Percentiles rank a stretch among this genome's conserved stretches.
Evolutionary conservation across 106 monocot genomes (phyloP).

Genomic region (Narthecium ossifragum): DNA sequence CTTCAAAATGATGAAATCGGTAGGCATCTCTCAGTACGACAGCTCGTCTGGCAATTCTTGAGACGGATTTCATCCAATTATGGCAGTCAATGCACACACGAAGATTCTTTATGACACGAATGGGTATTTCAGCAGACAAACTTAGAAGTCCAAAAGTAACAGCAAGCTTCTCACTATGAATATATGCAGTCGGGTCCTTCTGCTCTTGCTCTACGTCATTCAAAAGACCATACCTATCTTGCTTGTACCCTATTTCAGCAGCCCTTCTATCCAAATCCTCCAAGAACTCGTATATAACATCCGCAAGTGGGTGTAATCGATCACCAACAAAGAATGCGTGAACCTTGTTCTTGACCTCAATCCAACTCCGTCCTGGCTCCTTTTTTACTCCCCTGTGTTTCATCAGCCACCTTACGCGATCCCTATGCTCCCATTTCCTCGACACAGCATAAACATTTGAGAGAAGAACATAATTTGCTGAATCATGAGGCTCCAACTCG

Average conservation of each 20-base stretch:
- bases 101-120: conserved; percentile 80
- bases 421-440: conserved; percentile 44
- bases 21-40: conserved; percentile 68
- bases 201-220: conserved; percentile 51
- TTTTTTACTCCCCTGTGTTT: conserved; percentile 68
- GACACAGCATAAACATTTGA: conserved; percentile 70
- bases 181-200: conserved; percentile 31
- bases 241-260: conserved; percentile 46
- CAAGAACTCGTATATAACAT: conserved; percentile 43
- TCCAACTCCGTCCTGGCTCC: conserved; percentile 79
- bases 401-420: conserved; percentile 52
- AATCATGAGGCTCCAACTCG: conserved; percentile 69
- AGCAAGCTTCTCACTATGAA: conserved; percentile 88
- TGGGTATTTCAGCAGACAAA: conserved; percentile 36
- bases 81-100: conserved; percentile 81
- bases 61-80: conserved; percentile 74
- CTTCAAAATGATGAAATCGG: conserved; percentile 88
- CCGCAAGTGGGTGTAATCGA: conserved; percentile 33
- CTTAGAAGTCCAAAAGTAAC: conserved; percentile 69
- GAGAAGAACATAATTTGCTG: conserved; percentile 75
- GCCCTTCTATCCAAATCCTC: conserved; percentile 46
- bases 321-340: conserved; percentile 71
- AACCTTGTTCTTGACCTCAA: conserved; percentile 48
- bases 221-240: conserved; percentile 47
- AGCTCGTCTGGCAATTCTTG: conserved; percentile 25